phyloP scores from a whole-genome alignment of 306 rosid species.

The Castanea mollissima region DNA sequence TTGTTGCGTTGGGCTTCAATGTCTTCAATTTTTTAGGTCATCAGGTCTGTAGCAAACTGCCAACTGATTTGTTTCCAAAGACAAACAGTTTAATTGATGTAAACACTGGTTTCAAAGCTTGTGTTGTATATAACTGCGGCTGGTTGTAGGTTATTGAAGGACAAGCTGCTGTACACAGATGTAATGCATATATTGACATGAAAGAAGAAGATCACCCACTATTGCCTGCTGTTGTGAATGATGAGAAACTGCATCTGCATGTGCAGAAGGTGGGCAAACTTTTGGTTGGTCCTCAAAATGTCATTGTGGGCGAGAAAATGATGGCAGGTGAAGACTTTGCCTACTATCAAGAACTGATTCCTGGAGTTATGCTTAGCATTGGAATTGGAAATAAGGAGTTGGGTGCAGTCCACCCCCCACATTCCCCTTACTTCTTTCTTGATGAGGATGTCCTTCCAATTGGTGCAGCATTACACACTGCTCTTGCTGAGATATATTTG shows the following conservation, averaged over 20 bases:
- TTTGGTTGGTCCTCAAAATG: slow-evolving; percentile 60
- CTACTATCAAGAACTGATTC: slow-evolving; percentile 54
- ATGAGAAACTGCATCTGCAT: slow-evolving; percentile 53
- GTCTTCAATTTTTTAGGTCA: not conserved
- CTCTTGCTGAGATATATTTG: slow-evolving; percentile 57
- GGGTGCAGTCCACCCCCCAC: slow-evolving; percentile 66
- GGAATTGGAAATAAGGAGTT: slow-evolving; percentile 65
- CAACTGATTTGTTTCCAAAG: not conserved
- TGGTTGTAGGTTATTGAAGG: slow-evolving; percentile 57
- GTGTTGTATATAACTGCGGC: not conserved
- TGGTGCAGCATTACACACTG: slow-evolving; percentile 58
- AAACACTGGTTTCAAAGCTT: not conserved
- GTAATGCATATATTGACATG: slow-evolving; percentile 43
- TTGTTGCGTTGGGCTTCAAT: not conserved
- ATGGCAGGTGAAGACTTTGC: slow-evolving; percentile 83
- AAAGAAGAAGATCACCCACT: slow-evolving; percentile 25
- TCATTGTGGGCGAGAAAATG: slow-evolving; percentile 33
- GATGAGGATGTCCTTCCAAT: slow-evolving; percentile 69
- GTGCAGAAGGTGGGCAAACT: slow-evolving; percentile 55
- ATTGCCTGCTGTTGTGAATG: slow-evolving; percentile 42
- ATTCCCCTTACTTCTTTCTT: slow-evolving; percentile 68
- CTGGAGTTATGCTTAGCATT: slow-evolving; percentile 45
- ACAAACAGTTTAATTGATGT: not conserved
- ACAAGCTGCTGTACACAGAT: slow-evolving; percentile 69
- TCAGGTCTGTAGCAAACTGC: not conserved